phyloP scores from a whole-genome alignment of 139 green algal genomes.

The Ostreobium quekettii region DNA sequence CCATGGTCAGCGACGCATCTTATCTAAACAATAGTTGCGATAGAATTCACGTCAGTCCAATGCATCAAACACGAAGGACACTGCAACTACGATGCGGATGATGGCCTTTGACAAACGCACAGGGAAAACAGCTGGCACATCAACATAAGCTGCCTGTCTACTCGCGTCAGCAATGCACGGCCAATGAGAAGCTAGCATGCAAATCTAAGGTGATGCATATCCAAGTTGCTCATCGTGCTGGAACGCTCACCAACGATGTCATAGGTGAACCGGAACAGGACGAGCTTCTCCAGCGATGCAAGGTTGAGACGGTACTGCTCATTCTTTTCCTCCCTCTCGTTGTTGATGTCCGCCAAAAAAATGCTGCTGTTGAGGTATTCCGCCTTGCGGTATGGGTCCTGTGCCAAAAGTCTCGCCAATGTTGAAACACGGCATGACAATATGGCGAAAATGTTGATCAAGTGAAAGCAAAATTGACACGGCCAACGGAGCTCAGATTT shows the following conservation, averaged over 20 bases:
- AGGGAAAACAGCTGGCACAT: not conserved
- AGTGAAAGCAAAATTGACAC: too few species aligned
- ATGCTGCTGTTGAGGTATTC: conserved; percentile 51
- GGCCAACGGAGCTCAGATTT: too few species aligned
- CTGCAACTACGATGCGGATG: too few species aligned
- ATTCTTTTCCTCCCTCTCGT: conserved; percentile 53
- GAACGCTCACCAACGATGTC: conserved; percentile 56
- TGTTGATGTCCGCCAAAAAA: conserved; percentile 86
- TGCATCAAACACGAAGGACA: too few species aligned
- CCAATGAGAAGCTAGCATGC: not conserved
- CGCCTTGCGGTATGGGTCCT: conserved; percentile 55
- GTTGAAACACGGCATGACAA: too few species aligned
- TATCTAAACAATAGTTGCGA: too few species aligned
- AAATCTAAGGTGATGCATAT: too few species aligned
- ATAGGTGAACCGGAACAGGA: conserved; percentile 65
- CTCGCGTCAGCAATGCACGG: not conserved
- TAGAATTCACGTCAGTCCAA: too few species aligned
- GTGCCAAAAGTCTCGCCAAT: not conserved
- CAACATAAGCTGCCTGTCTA: not conserved
- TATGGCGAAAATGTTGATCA: too few species aligned
- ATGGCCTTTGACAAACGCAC: not conserved
- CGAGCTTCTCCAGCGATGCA: conserved; percentile 50
- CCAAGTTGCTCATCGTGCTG: too few species aligned
- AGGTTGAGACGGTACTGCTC: conserved; percentile 62
- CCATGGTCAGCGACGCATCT: too few species aligned